phyloP scores from a whole-genome alignment of 2,329 filamentous ascomycete genomes.

The Penicillium expansum region DNA sequence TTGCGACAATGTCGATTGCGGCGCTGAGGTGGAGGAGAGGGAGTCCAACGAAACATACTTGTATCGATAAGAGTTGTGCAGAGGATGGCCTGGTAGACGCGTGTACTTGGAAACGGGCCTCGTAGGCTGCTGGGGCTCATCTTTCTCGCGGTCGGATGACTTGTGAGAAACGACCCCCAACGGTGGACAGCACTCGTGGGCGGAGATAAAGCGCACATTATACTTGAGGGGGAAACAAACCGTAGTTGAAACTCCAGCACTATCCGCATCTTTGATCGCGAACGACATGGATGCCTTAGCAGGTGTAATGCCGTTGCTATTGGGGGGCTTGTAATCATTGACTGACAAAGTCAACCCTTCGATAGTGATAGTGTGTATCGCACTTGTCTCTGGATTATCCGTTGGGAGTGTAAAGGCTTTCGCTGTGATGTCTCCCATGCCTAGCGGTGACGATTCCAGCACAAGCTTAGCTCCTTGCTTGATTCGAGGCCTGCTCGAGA shows the following conservation, averaged over 20 bases:
- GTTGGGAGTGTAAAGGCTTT: constrained; percentile 40
- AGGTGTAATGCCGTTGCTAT: constrained; percentile 15
- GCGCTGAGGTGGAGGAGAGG: constrained; percentile 21
- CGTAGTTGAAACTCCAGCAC: constrained; percentile 13
- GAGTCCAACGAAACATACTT: constrained; percentile 30
- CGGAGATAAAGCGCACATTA: constrained; percentile 55
- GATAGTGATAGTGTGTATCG: constrained; percentile 20
- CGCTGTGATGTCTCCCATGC: constrained; percentile 37
- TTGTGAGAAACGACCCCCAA: constrained; percentile 28
- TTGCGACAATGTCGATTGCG: constrained; percentile 8
- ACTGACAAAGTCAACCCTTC: constrained; percentile 27
- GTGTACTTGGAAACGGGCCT: constrained; percentile 15
- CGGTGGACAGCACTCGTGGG: constrained; percentile 53
- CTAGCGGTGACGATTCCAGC: constrained; percentile 42
- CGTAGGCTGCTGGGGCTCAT: constrained; percentile 1
- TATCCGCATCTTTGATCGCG: constrained; percentile 12
- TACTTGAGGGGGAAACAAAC: constrained; percentile 45
- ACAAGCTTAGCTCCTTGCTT: constrained; percentile 41
- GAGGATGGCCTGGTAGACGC: constrained; percentile 40
- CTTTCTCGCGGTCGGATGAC: background rate
- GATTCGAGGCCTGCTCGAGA: constrained; percentile 43
- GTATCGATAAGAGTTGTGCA: constrained; percentile 38
- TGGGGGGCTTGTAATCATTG: constrained; percentile 14
- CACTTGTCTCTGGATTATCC: constrained; percentile 24
- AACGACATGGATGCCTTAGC: constrained; percentile 31